Evolutionary conservation across 140 eudicot species (phyloP), one percentile per base, ranked within the genome.

Genomic region (Ambrosia hybrid): DNA sequence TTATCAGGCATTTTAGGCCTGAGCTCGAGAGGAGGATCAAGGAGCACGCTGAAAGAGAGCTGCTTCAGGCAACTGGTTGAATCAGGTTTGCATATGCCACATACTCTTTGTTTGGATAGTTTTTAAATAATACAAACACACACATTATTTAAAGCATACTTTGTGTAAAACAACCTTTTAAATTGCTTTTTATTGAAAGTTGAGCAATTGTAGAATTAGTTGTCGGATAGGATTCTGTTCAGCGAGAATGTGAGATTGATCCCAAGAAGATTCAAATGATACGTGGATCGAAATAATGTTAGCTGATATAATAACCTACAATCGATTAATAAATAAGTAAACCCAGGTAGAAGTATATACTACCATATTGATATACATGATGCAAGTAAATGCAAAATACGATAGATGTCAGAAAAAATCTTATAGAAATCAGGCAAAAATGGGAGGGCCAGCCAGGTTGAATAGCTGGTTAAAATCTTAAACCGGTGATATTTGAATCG

Each of bases 1-100:
- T 94, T 73, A 94, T 94, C 9, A 86, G 99, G 83, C 99, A 94
- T 73, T 94, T 94, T 62, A 86, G 99, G 67, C 99, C 96, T 3
- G 99, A 94, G 85, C 84, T 94, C 21, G 99, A 94, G 67, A 84
- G 94, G 88, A 86, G 99, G 83, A 90, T 94, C 68, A 86, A 72
- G 83, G 97, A 90, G 79, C 87, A 83, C 16, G 99, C 99, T 9
- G 89, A 88, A 13, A 78, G 96, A 56, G 99, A 90, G 88, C 73
- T 88, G 76, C 94, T 74, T 15, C 83, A 81, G 83, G 97, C 85
- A 38, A 90, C 97, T 65, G 96, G 95, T 79, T 92, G 86, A 89
- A 12, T 58, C 83, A 79, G 92, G 96, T 88, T 46, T 57, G 83
- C 36, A 6, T 48, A 43, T 73, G 51, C 26, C 36, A 17, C 57